Evolutionary conservation across 805 yeast genomes (phyloP).

Genomic region (Jamesozyma spencerorum): DNA sequence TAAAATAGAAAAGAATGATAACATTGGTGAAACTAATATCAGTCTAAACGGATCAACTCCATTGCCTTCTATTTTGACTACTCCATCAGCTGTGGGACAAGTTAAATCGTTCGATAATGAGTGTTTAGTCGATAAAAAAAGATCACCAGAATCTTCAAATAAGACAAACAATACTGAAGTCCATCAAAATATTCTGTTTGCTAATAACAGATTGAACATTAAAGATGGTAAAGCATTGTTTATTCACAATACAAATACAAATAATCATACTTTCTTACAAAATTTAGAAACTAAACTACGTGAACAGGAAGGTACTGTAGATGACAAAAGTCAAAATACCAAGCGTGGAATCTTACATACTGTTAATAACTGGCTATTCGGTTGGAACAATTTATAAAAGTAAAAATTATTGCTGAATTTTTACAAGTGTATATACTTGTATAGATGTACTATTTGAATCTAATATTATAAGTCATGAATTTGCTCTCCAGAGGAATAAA

Average conservation of each 20-base stretch:
- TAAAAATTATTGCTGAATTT: too few relatives aligned
- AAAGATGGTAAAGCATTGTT: conserved; percentile 38
- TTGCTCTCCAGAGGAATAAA: too few relatives aligned
- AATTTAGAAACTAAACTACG: conserved; percentile 25
- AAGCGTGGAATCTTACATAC: conserved; percentile 19
- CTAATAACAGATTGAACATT: conserved; percentile 28
- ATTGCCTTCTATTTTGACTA: too few relatives aligned
- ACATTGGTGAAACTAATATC: conserved; percentile 18
- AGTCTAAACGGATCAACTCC: not conserved
- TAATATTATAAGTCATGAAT: too few relatives aligned
- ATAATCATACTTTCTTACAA: conserved; percentile 21
- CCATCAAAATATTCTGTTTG: conserved; percentile 5
- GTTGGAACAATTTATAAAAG: conserved; percentile 41
- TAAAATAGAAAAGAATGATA: conserved; percentile 24
- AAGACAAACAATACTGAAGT: not conserved
- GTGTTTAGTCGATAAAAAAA: not conserved
- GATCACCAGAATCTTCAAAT: not conserved
- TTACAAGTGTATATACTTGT: too few relatives aligned
- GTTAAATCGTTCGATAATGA: too few relatives aligned
- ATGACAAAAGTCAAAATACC: conserved; percentile 6
- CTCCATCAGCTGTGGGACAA: too few relatives aligned
- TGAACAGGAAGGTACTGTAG: conserved; percentile 16
- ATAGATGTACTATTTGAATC: too few relatives aligned
- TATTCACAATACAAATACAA: conserved; percentile 18
- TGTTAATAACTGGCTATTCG: conserved; percentile 43